phyloP scores from a whole-genome alignment of 371 early-diverging fungal genomes.

The Fennellomyces sp. region DNA sequence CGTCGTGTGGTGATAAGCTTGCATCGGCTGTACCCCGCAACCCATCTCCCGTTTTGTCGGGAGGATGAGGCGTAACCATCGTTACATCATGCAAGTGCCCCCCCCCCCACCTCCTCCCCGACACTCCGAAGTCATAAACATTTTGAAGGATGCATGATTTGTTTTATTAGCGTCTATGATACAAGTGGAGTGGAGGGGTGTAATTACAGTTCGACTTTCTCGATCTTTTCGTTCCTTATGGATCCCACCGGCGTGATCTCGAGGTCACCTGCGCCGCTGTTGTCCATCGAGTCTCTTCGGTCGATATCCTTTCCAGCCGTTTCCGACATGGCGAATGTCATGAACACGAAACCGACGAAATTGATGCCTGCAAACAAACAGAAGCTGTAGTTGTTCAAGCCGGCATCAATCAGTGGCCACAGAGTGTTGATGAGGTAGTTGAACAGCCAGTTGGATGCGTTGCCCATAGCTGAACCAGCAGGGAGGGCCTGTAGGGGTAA shows the following conservation, averaged over 20 bases:
- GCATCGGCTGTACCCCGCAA: too few relatives aligned
- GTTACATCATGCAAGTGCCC: too few relatives aligned
- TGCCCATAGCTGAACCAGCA: conserved; percentile 48
- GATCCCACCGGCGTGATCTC: not conserved
- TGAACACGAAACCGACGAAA: conserved; percentile 42
- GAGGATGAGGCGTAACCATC: too few relatives aligned
- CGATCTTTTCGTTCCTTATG: too few relatives aligned
- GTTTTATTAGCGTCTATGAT: too few relatives aligned
- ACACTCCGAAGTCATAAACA: too few relatives aligned
- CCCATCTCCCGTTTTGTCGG: too few relatives aligned
- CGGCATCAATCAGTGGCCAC: conserved; percentile 38
- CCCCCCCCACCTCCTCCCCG: too few relatives aligned
- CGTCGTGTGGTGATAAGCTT: too few relatives aligned
- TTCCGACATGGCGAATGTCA: conserved; percentile 41
- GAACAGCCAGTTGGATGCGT: conserved; percentile 44
- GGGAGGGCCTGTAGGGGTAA: conserved; percentile 47
- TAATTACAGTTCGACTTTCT: too few relatives aligned
- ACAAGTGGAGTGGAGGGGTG: too few relatives aligned
- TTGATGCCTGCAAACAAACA: conserved; percentile 44
- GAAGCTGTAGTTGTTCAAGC: conserved; percentile 40
- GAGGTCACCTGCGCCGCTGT: not conserved
- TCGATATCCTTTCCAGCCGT: conserved; percentile 48
- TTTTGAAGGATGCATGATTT: too few relatives aligned
- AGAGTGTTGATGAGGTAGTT: conserved; percentile 47
- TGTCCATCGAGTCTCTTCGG: not conserved